Evolutionary conservation across 2,329 filamentous ascomycete species (phyloP).

Genomic region (Colletotrichum sp.): DNA sequence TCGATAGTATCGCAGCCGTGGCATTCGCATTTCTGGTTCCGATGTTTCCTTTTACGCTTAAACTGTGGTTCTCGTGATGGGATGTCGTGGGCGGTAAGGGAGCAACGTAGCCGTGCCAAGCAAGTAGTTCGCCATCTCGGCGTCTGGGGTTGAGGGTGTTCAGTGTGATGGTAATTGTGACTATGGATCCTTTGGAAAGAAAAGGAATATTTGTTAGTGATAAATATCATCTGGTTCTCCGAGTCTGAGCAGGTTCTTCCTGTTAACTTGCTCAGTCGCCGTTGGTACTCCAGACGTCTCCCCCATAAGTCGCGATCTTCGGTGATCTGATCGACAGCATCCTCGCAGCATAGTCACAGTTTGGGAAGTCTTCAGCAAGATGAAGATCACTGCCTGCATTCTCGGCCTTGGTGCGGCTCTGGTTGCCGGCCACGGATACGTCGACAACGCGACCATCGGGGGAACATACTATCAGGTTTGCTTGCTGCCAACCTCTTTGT

Average conservation of each 20-base stretch:
- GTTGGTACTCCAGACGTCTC: neutral
- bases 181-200: neutral
- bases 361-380: neutral
- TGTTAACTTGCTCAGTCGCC: neutral
- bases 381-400: conserved; percentile 10
- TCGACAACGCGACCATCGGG: conserved; percentile 50
- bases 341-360: neutral
- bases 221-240: neutral
- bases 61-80: neutral
- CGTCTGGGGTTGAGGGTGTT: neutral
- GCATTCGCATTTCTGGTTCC: conserved; percentile 14
- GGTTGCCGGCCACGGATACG: conserved; percentile 54
- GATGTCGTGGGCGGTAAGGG: neutral
- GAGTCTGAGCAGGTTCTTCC: neutral
- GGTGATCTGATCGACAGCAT: neutral
- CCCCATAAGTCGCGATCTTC: neutral
- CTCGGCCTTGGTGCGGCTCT: conserved; percentile 39
- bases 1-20: neutral
- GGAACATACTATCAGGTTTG: conserved; percentile 40
- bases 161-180: neutral
- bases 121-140: neutral
- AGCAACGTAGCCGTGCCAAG: neutral
- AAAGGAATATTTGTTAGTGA: neutral
- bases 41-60: conserved; percentile 10
- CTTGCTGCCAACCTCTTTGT: neutral